Base-by-base conservation (phyloP, 2,329 filamentous ascomycete species). In the Pseudocercospora ulei region DNA sequence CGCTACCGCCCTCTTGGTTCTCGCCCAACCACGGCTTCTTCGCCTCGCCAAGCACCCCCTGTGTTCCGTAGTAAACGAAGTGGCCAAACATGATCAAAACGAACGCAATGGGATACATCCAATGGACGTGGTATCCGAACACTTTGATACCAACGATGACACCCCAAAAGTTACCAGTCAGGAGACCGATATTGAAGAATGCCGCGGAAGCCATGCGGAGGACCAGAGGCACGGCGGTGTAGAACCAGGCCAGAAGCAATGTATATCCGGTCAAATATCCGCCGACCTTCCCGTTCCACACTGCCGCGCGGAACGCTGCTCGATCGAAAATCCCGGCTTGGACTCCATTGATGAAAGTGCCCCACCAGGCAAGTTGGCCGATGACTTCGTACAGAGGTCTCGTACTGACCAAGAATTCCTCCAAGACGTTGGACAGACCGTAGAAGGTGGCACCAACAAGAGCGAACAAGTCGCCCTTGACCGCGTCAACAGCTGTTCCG, bases 81-180 rank as follows among this genome's bases (percentile, higher is more conserved):
- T 94, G 74, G 1, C 90, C 88, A 17, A 87, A 38, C 50, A 98
- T 77, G 61, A 98, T 96, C 51, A 87, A 70, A 6, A 93, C 83
- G 61, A 98, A 98, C 7, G 90, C 88, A 57, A 95, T 82, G 3
- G 90, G 88, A 64, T 98, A 98, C 65, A 95, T 72, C 70, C 76
- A 94, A 65, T 94, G 82, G 41, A 98, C 76, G 25, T 64, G 64
- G 53, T 82, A 75, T 28, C 80, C 76, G 56, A 98, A 93, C 33
- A 96, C 82, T 58, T 79, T 73, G 51, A 92, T 76, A 34, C 90
- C 90, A 53, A 98, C 88, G 51, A 92, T 81, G 46, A 93, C 81
- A 49, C 86, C 87, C 90, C 90, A 98, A 67, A 96, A 96, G 65
- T 93, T 95, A 53, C 79, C 84, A 2, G 90, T 96, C 44, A 98